Base-by-base conservation (phyloP, 768 basidiomycete genomes). In the Gyrodon lividus region DNA sequence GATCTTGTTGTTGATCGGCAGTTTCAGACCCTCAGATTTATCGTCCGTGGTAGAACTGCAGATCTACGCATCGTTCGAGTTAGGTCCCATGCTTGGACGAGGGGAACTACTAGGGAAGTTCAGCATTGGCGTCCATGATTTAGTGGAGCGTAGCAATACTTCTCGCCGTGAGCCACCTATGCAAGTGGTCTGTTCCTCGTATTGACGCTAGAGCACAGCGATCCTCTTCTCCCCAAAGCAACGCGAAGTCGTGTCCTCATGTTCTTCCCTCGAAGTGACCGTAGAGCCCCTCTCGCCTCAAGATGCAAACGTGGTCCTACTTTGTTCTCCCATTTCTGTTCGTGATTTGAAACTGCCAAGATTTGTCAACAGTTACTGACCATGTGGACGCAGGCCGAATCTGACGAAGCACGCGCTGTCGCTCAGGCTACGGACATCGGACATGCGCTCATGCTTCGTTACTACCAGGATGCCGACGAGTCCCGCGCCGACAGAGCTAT, bases 401-500 rank as follows among this genome's bases (percentile, higher is more conserved):
- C 35, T 37, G 14, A 37, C 12, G n/a, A n/a, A 10, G 37, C 6
- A 38, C 16, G 16, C 2, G 16, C n/a, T 6, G 7, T 41, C 2
- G 23, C 5, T 41, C 33, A 42, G 19, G 16, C 14, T 13, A 52
- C 46, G 4, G 33, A 48, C 28, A 24, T 6, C 3, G 47, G 52
- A 10, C 52, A 54, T 19, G 6, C 19, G 17, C 41, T 41, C 1
- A 33, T 54, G 20, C 2, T 7, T 14, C 50, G 33, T 23, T 55
- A 51, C 31, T 41, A 46, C 22, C 10, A 35, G 46, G 30, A 17
- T 20, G 14, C 19, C 31, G 10, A 51, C 4, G 16, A 38, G 20
- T 34, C 8, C 26, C 48, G 59, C 48, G 47, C 68, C 30, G 48
- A 64, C 8, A 48, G 61, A 31, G 58, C 64, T n/a, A 60, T 68